These are phyloP conservation scores for Sanghuangporus weigelae DNA, from an alignment of 1,284 basidiomycete species.

Conservation along the genomic window DNA sequence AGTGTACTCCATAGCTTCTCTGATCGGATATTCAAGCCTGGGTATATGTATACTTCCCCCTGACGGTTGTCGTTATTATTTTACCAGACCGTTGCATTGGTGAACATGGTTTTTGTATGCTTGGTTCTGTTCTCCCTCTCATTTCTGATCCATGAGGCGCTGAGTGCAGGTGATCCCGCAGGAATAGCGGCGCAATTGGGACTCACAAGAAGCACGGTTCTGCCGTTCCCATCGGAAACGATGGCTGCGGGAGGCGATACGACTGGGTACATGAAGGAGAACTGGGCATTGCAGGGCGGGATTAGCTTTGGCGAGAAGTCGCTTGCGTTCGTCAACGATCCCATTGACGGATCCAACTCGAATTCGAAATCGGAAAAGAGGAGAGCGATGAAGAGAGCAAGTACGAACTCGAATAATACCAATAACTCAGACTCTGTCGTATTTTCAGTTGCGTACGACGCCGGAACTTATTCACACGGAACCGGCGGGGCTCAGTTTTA, in stretches of 20 bases:
- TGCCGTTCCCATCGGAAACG: constrained; percentile 68
- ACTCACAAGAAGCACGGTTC: constrained; percentile 53
- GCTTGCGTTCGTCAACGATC: constrained; percentile 59
- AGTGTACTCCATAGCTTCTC: too few species aligned
- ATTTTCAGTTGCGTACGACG: constrained; percentile 58
- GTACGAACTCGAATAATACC: neutral
- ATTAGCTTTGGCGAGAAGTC: constrained; percentile 53
- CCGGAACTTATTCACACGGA: constrained; percentile 53
- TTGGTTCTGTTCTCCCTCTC: neutral
- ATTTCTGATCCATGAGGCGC: neutral
- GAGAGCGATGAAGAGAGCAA: neutral
- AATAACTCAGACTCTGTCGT: constrained; percentile 39
- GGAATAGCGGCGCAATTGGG: constrained; percentile 46
- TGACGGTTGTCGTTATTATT: too few species aligned
- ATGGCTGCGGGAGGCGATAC: constrained; percentile 40
- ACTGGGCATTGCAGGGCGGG: constrained; percentile 57
- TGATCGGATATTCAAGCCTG: too few species aligned
- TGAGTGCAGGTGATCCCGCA: neutral
- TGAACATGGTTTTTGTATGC: neutral
- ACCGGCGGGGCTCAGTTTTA: constrained; percentile 63
- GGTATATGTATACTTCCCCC: too few species aligned
- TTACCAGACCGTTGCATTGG: too few species aligned
- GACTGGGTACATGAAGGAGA: constrained; percentile 44
- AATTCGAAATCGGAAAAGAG: neutral
- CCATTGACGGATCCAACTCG: constrained; percentile 42